Evolutionary conservation across 768 basidiomycete species (phyloP), one percentile per base, ranked within the genome.

Genomic region (Tricholoma terreum): DNA sequence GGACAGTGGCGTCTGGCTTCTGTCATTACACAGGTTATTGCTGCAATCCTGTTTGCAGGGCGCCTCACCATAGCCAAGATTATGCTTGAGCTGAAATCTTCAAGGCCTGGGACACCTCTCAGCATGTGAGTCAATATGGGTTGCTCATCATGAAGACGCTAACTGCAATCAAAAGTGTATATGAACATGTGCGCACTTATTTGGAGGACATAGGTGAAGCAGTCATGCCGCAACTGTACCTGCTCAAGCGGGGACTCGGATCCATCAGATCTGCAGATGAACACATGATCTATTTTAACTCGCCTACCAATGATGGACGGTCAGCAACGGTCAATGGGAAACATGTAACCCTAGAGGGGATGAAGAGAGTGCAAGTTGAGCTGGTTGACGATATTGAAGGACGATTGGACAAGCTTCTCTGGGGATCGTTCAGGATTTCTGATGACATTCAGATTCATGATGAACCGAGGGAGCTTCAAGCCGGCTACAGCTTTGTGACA

Each of bases 21-120:
- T 4, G 33, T 33, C 8, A 63, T 63, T 52, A 63, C 61, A 9
- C 61, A 60, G 34, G 57, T 46, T 15, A 60, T 63, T 34, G 57
- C 62, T 1, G 56, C 54, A 0, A n/a, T 57, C 15, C 48, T 54
- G 2, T 58, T 56, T 35, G 17, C 50, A 10, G 57, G 59, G 4
- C 22, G 57, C 22, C 30, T 61, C 10, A 51, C 50, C 2, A 52
- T 63, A 22, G 62, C 56, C 3, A 42, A 22, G 24, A 46, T 55
- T 9, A 53, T 58, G n/a, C 9, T n/a, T 6, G 17, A 30, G 11
- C 5, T 40, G 15, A 40, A 17, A 8, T 17, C 38, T 17, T 40
- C 38, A 3, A 40, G 0, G n/a, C 15, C n/a, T 40, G 38, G 38
- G n/a, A n/a, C n/a, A 40, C n/a, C 38, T 40, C 38, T 40, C n/a